phyloP scores from a whole-genome alignment of 2,329 filamentous ascomycete species.

The Fusarium udum region DNA sequence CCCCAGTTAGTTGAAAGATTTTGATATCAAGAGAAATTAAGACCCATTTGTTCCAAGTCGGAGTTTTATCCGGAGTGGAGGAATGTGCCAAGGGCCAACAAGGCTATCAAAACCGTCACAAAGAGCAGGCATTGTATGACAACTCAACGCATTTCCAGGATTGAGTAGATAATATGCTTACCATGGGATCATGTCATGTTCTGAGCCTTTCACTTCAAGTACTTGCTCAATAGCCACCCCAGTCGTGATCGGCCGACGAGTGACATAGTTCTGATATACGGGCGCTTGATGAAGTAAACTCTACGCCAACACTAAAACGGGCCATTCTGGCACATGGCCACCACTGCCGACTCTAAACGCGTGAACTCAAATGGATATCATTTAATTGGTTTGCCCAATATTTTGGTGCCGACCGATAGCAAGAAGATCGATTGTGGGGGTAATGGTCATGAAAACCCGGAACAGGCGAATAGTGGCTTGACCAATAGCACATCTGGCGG shows the following conservation, averaged over 20 bases:
- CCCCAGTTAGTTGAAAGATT: not conserved
- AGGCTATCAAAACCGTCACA: not conserved
- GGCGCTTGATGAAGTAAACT: constrained; percentile 2
- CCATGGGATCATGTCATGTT: not conserved
- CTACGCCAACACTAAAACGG: not conserved
- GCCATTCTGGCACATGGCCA: not conserved
- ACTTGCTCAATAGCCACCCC: not conserved
- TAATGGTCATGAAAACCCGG: not conserved
- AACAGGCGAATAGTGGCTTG: constrained; percentile 16
- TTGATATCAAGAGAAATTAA: constrained; percentile 3
- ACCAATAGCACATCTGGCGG: not conserved
- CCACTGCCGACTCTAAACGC: not conserved
- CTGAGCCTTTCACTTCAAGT: not conserved
- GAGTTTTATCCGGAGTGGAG: not conserved
- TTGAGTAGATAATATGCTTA: not conserved
- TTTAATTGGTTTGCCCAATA: constrained; percentile 11
- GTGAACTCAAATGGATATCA: not conserved
- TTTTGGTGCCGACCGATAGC: constrained; percentile 3
- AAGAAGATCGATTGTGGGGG: constrained; percentile 15
- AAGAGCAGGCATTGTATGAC: not conserved
- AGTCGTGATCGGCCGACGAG: not conserved
- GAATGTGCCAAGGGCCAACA: constrained; percentile 25
- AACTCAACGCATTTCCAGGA: not conserved
- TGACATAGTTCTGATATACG: not conserved
- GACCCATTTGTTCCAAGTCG: not conserved